Evolutionary conservation across 208 protist species (phyloP), one percentile per base, ranked within the genome.

Genomic region (Borovskyia barvae): DNA sequence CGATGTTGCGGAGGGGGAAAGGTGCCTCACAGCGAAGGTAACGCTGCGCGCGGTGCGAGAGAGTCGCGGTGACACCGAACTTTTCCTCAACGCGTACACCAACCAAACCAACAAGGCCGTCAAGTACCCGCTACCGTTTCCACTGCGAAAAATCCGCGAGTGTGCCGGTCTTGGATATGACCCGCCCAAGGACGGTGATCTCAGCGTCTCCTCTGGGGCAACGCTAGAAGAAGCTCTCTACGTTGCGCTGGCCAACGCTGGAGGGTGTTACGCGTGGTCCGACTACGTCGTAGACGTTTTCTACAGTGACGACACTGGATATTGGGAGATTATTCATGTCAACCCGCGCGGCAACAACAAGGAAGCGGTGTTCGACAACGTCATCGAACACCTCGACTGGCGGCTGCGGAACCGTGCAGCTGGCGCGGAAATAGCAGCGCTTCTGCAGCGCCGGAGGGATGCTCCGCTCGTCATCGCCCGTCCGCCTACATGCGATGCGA

Each of bases 221-320:
- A 46, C 33, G 17, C 73, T 94, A 4, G 77, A 77, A 33, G 65
- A 85, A 28, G 42, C 74, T 20, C 62, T 94, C 36, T 84, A 76
- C 35, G 82, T 94, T 61, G 71, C 73, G 25, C 57, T 94, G 14
- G 87, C 77, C 17, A 94, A 94, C 56, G 75, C 75, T 14, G 87
- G 87, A 2, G 87, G 87, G 19, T 84, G 73, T 43, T 89, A 74
- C 48, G 87, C 70, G 35, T 94, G 87, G 87, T 91, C 84, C 5
- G 84, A 94, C 69, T 88, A 88, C 49, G 66, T 82, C 26, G 84
- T 92, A 9, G 72, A 84, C 37, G 87, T 66, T 14, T 72, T 51
- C 51, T 94, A 87, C 68, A 66, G 86, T 43, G 72, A 72, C 12
- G 47, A 52, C 12, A 51, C 51, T 15, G 87, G 87, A 5, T 60